Percentiles rank a stretch among this genome's conserved stretches.
Evolutionary conservation across 305 asterid genomes (phyloP).

Genomic region (Solanum aculeatissimum): DNA sequence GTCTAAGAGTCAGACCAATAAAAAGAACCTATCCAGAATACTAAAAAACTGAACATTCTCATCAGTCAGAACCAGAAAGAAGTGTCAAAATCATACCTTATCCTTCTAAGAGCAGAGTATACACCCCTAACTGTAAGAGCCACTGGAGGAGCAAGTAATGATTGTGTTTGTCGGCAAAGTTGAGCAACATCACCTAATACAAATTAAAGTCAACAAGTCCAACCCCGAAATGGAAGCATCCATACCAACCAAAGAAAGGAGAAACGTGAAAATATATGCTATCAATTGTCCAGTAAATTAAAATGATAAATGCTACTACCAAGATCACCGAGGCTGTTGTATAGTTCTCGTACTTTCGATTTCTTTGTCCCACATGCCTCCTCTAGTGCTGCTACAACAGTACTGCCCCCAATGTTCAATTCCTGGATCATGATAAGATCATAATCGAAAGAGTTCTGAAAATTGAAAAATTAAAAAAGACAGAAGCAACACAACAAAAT

Average conservation of each 20-base stretch:
- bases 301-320: constrained; percentile 29
- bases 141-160: constrained; percentile 75
- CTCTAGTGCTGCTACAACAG: constrained; percentile 63
- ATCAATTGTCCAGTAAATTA: not conserved
- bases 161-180: constrained; percentile 79
- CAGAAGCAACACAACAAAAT: not conserved
- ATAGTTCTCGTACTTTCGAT: constrained; percentile 59
- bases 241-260: not conserved
- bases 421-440: constrained; percentile 40
- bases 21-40: not conserved
- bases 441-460: not conserved
- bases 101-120: constrained; percentile 51
- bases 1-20: not conserved
- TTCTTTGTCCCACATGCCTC: constrained; percentile 78
- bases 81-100: constrained; percentile 40
- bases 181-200: constrained; percentile 95
- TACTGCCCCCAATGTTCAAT: constrained; percentile 78
- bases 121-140: constrained; percentile 72
- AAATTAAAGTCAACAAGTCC: constrained; percentile 7
- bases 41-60: not conserved
- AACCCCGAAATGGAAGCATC: not conserved
- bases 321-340: constrained; percentile 75
- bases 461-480: not conserved
- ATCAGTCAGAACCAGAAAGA: not conserved
- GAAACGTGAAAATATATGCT: not conserved